phyloP scores from a whole-genome alignment of 2,329 filamentous ascomycete genomes.

The Zalaria obscura region DNA sequence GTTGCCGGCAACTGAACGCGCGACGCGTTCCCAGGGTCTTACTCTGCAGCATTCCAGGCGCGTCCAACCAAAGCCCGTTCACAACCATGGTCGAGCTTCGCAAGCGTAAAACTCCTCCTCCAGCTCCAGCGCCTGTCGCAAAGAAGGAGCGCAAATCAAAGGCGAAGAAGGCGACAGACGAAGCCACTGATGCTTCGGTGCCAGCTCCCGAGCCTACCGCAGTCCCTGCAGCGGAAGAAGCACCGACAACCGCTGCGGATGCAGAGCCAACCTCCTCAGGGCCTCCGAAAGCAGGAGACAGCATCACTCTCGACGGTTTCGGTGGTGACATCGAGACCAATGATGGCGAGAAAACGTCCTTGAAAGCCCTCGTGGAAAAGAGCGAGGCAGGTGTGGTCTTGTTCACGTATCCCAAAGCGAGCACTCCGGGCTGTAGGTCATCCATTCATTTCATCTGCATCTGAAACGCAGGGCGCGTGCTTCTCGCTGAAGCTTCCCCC shows the following conservation, averaged over 20 bases:
- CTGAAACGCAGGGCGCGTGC: background rate
- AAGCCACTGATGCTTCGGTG: conserved; percentile 13
- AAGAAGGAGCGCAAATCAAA: conserved; percentile 31
- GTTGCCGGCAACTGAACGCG: too few relatives aligned
- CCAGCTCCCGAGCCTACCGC: conserved; percentile 10
- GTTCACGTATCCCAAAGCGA: conserved; percentile 92
- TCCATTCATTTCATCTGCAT: conserved; percentile 9
- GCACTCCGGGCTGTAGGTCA: conserved; percentile 79
- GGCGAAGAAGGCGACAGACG: conserved; percentile 12
- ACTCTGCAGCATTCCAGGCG: too few relatives aligned
- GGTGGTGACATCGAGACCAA: conserved; percentile 68
- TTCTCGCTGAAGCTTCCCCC: too few relatives aligned
- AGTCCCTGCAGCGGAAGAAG: conserved; percentile 3
- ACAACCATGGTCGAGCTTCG: conserved; percentile 41
- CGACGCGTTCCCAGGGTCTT: too few relatives aligned
- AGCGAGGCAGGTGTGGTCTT: conserved; percentile 79
- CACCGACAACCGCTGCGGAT: conserved; percentile 7
- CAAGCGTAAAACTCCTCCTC: conserved; percentile 45
- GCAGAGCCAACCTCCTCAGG: conserved; percentile 7
- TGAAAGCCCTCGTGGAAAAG: conserved; percentile 67
- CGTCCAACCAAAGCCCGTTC: too few relatives aligned
- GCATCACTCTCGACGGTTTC: conserved; percentile 39
- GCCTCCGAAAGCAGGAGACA: conserved; percentile 33
- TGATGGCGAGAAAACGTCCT: conserved; percentile 63
- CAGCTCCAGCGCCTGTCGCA: conserved; percentile 30